Evolutionary conservation across 2,329 filamentous ascomycete species (phyloP).

Genomic region (Biscogniauxia sp.): DNA sequence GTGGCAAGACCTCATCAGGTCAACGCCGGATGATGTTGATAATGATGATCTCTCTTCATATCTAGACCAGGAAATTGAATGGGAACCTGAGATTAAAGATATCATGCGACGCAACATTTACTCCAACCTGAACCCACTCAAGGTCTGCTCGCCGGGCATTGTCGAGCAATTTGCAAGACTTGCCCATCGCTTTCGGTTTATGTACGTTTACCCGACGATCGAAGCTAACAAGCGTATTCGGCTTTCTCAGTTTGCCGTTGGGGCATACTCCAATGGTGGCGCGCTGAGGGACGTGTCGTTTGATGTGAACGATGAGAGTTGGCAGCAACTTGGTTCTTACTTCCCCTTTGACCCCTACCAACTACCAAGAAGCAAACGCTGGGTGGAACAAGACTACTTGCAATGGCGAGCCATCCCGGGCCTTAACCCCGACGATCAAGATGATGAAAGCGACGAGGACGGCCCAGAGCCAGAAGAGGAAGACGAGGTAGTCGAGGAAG

Average conservation of each 20-base stretch:
- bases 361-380: constrained; percentile 79
- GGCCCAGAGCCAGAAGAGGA: constrained; percentile 48
- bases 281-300: constrained; percentile 52
- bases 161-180: constrained; percentile 90
- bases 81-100: constrained; percentile 72
- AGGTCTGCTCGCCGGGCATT: constrained; percentile 87
- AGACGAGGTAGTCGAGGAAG: constrained; percentile 47
- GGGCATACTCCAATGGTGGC: constrained; percentile 54
- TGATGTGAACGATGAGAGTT: constrained; percentile 66
- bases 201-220: constrained; percentile 85
- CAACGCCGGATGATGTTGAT: constrained; percentile 58
- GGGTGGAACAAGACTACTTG: constrained; percentile 83
- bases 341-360: constrained; percentile 98
- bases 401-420: constrained; percentile 75
- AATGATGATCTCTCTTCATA: constrained; percentile 60
- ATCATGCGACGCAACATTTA: constrained; percentile 76
- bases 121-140: constrained; percentile 88
- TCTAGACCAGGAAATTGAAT: constrained; percentile 70
- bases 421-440: constrained; percentile 55
- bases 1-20: constrained; percentile 82
- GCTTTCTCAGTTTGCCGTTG: constrained; percentile 66
- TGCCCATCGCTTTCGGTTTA: constrained; percentile 77
- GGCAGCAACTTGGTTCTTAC: constrained; percentile 85
- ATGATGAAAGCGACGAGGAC: constrained; percentile 53
- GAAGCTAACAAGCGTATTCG: constrained; percentile 91